These are phyloP conservation scores for Rauvolfia tetraphylla DNA, from an alignment of 257 asterid genomes.

Conservation along the genomic window DNA sequence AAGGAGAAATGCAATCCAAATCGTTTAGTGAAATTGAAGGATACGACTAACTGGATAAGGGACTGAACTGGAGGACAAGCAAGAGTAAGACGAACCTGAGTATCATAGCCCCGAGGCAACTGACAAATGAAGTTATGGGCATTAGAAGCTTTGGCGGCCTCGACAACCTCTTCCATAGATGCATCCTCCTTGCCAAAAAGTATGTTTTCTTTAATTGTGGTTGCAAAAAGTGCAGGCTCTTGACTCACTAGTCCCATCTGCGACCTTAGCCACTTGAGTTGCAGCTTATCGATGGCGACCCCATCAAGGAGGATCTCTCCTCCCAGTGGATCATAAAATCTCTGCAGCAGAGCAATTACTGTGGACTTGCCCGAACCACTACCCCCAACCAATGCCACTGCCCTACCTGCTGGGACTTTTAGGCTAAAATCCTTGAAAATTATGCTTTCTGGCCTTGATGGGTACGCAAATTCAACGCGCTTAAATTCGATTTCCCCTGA, in stretches of 20 bases:
- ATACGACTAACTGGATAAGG: neutral
- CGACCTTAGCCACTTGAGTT: slow-evolving; percentile 87
- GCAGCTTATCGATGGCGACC: slow-evolving; percentile 63
- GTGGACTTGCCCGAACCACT: slow-evolving; percentile 97
- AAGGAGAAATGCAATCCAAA: neutral
- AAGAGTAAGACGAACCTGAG: slow-evolving; percentile 49
- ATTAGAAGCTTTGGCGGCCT: slow-evolving; percentile 89
- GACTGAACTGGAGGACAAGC: neutral
- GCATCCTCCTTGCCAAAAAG: slow-evolving; percentile 90
- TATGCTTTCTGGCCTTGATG: slow-evolving; percentile 70
- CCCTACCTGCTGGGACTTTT: slow-evolving; percentile 59
- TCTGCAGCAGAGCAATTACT: slow-evolving; percentile 65
- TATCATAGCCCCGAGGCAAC: slow-evolving; percentile 84
- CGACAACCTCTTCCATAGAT: slow-evolving; percentile 61
- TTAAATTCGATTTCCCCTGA: slow-evolving; percentile 69
- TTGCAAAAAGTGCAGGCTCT: slow-evolving; percentile 90
- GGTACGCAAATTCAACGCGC: slow-evolving; percentile 61
- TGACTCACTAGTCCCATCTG: slow-evolving; percentile 98
- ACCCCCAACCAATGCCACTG: slow-evolving; percentile 88
- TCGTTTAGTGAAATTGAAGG: neutral
- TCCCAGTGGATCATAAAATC: slow-evolving; percentile 74
- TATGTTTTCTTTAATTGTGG: slow-evolving; percentile 81
- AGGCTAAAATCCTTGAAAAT: slow-evolving; percentile 64
- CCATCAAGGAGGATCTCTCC: slow-evolving; percentile 82
- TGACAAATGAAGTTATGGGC: slow-evolving; percentile 83